phyloP scores from a whole-genome alignment of 345 rosid species.

The Hirschfeldia incana region DNA sequence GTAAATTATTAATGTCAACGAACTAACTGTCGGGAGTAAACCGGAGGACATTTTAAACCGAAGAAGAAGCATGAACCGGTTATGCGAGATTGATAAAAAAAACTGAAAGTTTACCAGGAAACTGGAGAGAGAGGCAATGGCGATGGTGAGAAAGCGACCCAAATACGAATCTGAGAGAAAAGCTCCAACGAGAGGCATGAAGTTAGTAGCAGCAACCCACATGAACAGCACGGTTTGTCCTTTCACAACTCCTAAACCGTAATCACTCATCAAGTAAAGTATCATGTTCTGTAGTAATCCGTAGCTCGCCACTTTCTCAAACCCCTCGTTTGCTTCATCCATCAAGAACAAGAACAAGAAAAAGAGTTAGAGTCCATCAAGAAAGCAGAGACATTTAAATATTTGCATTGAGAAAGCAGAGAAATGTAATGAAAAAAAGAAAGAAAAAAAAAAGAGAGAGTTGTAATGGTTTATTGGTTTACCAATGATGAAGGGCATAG shows the following conservation, averaged over 20 bases:
- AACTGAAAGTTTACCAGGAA: conserved; percentile 46
- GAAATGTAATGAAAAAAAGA: neutral
- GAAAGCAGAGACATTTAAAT: neutral
- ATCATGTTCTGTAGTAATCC: conserved; percentile 72
- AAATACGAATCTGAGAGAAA: conserved; percentile 69
- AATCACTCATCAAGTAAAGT: conserved; percentile 59
- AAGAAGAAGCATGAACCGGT: conserved; percentile 9
- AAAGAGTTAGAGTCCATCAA: neutral
- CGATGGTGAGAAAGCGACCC: conserved; percentile 75
- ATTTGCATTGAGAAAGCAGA: neutral
- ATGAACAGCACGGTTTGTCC: conserved; percentile 60
- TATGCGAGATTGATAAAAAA: neutral
- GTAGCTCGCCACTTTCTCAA: conserved; percentile 85
- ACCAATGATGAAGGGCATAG: conserved; percentile 87
- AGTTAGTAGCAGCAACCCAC: conserved; percentile 73
- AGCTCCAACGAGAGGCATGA: conserved; percentile 68
- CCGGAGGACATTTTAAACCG: neutral
- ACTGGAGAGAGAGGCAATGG: conserved; percentile 59
- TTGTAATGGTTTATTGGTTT: neutral
- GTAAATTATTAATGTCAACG: neutral
- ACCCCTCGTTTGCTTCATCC: conserved; percentile 62
- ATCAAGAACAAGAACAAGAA: conserved; percentile 11
- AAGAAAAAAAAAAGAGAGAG: neutral
- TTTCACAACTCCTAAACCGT: conserved; percentile 52
- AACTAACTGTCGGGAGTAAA: neutral